These are phyloP conservation scores for Lenzites betulinus DNA, from an alignment of 768 basidiomycete genomes.

Conservation along the genomic window DNA sequence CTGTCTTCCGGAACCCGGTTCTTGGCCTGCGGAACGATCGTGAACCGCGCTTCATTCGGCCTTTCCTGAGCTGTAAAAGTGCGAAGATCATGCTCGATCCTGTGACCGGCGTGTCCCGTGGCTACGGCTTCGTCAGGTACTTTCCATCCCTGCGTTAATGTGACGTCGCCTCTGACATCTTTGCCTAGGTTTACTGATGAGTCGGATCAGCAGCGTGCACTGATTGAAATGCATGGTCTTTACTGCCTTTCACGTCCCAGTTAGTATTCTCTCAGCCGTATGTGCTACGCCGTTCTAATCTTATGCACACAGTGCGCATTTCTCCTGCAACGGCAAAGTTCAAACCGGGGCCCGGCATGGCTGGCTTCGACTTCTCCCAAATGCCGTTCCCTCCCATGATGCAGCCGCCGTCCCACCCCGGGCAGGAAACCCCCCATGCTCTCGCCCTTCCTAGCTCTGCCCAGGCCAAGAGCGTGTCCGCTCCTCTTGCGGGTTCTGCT, in stretches of 20 bases:
- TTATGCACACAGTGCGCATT: constrained; percentile 68
- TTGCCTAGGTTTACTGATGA: constrained; percentile 80
- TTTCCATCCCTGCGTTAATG: constrained; percentile 21
- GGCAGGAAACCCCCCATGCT: constrained; percentile 48
- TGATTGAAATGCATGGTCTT: constrained; percentile 90
- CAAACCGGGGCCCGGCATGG: constrained; percentile 55
- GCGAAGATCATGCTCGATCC: constrained; percentile 96
- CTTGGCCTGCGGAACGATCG: constrained; percentile 83
- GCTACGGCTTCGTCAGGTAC: constrained; percentile 91
- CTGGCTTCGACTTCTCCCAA: constrained; percentile 41
- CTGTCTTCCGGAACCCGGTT: constrained; percentile 88
- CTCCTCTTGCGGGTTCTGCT: constrained; percentile 56
- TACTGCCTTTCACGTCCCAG: constrained; percentile 89
- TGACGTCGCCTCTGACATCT: constrained; percentile 22
- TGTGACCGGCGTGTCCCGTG: constrained; percentile 83
- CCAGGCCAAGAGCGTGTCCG: constrained; percentile 67
- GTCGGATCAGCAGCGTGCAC: constrained; percentile 83
- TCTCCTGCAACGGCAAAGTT: constrained; percentile 89
- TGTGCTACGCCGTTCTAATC: constrained; percentile 24
- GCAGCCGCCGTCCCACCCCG: constrained; percentile 14
- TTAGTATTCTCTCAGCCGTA: constrained; percentile 40
- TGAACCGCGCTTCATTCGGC: constrained; percentile 85
- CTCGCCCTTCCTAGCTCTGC: constrained; percentile 48
- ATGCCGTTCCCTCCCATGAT: constrained; percentile 44
- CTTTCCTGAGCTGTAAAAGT: constrained; percentile 91